Conservation (phyloP, 768 basidiomycete species). For the Inosperma sp. region DNA sequence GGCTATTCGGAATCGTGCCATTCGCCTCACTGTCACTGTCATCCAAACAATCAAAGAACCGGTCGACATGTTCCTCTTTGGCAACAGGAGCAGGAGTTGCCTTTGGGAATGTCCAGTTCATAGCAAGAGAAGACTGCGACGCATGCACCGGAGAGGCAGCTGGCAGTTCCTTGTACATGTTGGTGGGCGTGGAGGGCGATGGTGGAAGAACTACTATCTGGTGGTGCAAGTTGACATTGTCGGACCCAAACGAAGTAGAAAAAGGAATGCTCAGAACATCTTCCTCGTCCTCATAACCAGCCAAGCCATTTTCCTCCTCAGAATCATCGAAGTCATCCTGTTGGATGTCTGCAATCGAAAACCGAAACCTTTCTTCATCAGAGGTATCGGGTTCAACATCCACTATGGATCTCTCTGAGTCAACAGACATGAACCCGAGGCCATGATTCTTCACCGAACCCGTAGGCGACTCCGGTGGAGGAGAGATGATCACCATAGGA, state of each 20-base stretch:
- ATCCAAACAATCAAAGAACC: slow-evolving; percentile 72
- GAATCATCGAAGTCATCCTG: not conserved
- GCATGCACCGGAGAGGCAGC: too few species aligned
- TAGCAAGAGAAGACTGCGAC: slow-evolving; percentile 50
- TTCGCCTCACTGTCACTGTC: slow-evolving; percentile 39
- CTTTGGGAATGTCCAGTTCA: slow-evolving; percentile 60
- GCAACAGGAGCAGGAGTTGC: slow-evolving; percentile 21
- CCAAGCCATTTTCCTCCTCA: slow-evolving; percentile 31
- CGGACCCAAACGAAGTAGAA: slow-evolving; percentile 52
- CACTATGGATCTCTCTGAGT: slow-evolving; percentile 60
- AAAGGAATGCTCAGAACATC: slow-evolving; percentile 49
- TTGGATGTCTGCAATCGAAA: slow-evolving; percentile 52
- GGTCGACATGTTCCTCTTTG: slow-evolving; percentile 53
- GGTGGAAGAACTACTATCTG: not conserved
- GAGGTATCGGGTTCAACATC: slow-evolving; percentile 57
- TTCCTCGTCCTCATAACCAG: slow-evolving; percentile 69
- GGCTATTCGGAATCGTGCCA: slow-evolving; percentile 40
- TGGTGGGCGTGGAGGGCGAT: too few species aligned
- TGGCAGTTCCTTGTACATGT: too few species aligned
- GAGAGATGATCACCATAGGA: slow-evolving; percentile 12
- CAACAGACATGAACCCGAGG: slow-evolving; percentile 54
- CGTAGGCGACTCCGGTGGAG: slow-evolving; percentile 1
- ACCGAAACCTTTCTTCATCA: slow-evolving; percentile 39
- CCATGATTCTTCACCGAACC: slow-evolving; percentile 36
- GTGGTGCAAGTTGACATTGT: slow-evolving; percentile 10